Evolutionary conservation across 441 rosid genomes (phyloP).

Genomic region (Gossypium schwendimanii): DNA sequence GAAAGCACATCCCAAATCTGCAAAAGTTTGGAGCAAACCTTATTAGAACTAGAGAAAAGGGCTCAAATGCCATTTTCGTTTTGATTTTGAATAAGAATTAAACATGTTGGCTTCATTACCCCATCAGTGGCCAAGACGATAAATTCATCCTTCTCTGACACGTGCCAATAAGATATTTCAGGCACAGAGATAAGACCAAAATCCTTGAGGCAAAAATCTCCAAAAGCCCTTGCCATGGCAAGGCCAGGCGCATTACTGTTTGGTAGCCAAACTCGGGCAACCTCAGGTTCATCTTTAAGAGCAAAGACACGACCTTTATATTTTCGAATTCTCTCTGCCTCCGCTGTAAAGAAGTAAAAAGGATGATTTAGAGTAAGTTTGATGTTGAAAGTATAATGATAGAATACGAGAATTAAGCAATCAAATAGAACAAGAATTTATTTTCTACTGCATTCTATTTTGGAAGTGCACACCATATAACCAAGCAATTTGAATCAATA

Average conservation of each 20-base stretch:
- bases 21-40: conserved; percentile 4
- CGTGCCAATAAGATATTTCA: conserved; percentile 50
- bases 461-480: not conserved
- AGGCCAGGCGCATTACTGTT: conserved; percentile 91
- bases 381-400: not conserved
- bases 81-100: not conserved
- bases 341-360: conserved; percentile 38
- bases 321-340: conserved; percentile 80
- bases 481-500: not conserved
- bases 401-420: not conserved
- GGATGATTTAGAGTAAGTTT: not conserved
- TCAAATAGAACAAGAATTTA: not conserved
- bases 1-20: conserved; percentile 95
- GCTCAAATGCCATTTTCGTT: not conserved
- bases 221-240: conserved; percentile 99
- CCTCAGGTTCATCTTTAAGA: conserved; percentile 86
- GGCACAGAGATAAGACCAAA: conserved; percentile 92
- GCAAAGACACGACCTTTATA: conserved; percentile 93
- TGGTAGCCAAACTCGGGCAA: conserved; percentile 87
- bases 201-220: conserved; percentile 93
- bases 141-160: conserved; percentile 72
- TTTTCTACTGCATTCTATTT: not conserved
- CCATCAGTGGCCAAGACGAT: conserved; percentile 91
- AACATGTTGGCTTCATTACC: conserved; percentile 33
- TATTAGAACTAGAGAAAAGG: conserved; percentile 1